Percentiles rank a stretch among this genome's conserved stretches.
Evolutionary conservation across 495 filamentous ascomycete genomes (phyloP).

Genomic region (Tirmania nivea): DNA sequence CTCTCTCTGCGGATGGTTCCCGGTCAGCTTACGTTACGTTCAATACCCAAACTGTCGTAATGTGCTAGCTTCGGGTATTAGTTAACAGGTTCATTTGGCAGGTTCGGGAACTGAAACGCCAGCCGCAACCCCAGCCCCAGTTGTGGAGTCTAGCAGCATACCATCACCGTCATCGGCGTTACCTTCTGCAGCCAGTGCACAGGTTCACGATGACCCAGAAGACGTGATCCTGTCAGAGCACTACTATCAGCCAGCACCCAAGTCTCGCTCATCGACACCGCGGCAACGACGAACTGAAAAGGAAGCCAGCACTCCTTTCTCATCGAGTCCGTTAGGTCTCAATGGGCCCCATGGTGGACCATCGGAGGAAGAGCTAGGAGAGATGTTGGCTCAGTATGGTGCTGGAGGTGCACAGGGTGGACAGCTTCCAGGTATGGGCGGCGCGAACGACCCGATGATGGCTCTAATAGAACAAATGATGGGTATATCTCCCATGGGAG

Average conservation of each 20-base stretch:
- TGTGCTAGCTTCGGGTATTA: neutral
- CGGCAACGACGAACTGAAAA: neutral
- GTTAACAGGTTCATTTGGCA: neutral
- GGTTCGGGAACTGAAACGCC: no score
- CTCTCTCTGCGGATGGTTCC: no score
- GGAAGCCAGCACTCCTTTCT: neutral
- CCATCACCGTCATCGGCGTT: constrained; percentile 1
- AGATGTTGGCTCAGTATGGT: constrained; percentile 22
- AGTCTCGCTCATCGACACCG: neutral
- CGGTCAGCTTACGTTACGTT: neutral
- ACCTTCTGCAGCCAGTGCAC: constrained; percentile 5
- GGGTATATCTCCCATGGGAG: constrained; percentile 6
- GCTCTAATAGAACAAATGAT: constrained; percentile 16
- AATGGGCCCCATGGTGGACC: constrained; percentile 15
- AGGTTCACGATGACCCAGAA: constrained; percentile 37
- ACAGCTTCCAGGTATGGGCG: neutral
- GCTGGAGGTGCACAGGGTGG: constrained; percentile 2
- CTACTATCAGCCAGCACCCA: constrained; percentile 24
- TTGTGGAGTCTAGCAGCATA: neutral
- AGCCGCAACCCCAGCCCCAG: no score
- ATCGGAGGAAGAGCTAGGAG: constrained; percentile 21
- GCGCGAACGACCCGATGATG: constrained; percentile 15
- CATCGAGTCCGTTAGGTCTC: constrained; percentile 7
- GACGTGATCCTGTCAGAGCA: constrained; percentile 54
- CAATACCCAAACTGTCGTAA: constrained; percentile 2